Evolutionary conservation across 1,284 basidiomycete genomes (phyloP).

Genomic region (Cryptococcus sp.): DNA sequence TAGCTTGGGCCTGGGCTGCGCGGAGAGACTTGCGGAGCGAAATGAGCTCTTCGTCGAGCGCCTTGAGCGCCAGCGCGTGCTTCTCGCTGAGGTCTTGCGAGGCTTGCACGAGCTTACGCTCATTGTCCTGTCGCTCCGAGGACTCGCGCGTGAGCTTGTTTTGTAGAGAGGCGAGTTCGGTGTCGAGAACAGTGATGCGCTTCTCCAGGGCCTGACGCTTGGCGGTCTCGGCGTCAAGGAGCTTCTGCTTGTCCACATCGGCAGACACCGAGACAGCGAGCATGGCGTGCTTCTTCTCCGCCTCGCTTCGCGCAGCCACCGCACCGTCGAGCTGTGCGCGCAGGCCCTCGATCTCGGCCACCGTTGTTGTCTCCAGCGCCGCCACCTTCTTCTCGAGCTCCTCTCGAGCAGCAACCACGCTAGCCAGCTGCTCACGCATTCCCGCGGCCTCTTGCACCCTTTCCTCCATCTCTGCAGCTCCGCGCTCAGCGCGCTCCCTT

Average conservation of each 20-base stretch:
- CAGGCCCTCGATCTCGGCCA: not conserved
- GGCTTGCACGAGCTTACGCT: not conserved
- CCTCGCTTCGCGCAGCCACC: not conserved
- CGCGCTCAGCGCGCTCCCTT: not conserved
- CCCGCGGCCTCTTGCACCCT: not conserved
- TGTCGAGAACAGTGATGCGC: too few relatives aligned
- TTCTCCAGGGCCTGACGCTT: too few relatives aligned
- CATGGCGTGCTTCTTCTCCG: not conserved
- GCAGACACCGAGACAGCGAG: not conserved
- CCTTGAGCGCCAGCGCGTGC: conserved; percentile 7
- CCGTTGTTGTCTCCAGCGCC: not conserved
- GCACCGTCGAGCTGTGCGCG: not conserved
- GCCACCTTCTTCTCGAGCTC: conserved; percentile 2
- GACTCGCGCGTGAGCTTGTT: not conserved
- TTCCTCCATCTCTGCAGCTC: too few relatives aligned
- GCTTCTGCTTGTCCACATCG: not conserved
- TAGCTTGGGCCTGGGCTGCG: not conserved
- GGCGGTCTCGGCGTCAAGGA: not conserved
- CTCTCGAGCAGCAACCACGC: not conserved
- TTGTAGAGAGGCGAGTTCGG: not conserved
- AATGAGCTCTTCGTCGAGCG: conserved; percentile 10
- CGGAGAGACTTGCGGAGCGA: conserved; percentile 6
- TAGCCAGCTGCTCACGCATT: not conserved
- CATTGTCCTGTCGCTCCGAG: not conserved
- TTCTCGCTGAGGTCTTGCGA: conserved; percentile 2